Base-by-base conservation (phyloP, 1,139 yeast species). In the Saccharomyces uvarum region DNA sequence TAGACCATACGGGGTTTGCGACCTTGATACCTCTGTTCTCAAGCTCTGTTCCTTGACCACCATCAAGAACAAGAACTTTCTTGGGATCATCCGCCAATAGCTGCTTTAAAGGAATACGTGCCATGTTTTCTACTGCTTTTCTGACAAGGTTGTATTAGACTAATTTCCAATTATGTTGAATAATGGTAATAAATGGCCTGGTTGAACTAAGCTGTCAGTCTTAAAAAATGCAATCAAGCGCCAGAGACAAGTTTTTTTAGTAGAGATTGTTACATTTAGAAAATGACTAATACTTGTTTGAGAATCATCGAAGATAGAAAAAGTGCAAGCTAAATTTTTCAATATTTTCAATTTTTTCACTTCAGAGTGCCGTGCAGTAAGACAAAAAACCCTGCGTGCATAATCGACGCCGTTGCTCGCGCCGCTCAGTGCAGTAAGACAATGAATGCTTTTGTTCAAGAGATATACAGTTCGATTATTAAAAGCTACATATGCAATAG, bases 11-110 rank as follows among this genome's bases (percentile, higher is more conserved):
- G 6, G 67, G 66, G 47, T 62, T 57, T 0, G 86, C 68, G 8
- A 73, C 70, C 32, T 64, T 58, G 8, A 73, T 65, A 21, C 76
- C 76, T 31, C 70, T 61, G 11, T 61, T 56, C 57, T 76, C 78
- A 5, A 76, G 64, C 54, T 72, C 74, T 0, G 79, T 76, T 1
- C 80, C 80, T 44, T 75, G 70, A 0, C 77, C 79, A 26, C 80
- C 80, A 58, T 76, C 79, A 42, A 76, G 64, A 8, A 75, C 63
- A 6, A 70, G 50, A 21, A 64, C 57, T 29, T 59, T 53, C 14
- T 56, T 48, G 13, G 62, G 56, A 28, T 52, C 19, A 14, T 54
- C 46, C 13, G 13, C 44, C 9, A 38, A 5, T 9, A 38, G 8
- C 44, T 38, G 44, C 44, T 38, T 38, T 16, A 38, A 8, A 38